These are phyloP conservation scores for Fusarium gaditjirri DNA, from an alignment of 2,329 filamentous ascomycete genomes.

Conservation along the genomic window DNA sequence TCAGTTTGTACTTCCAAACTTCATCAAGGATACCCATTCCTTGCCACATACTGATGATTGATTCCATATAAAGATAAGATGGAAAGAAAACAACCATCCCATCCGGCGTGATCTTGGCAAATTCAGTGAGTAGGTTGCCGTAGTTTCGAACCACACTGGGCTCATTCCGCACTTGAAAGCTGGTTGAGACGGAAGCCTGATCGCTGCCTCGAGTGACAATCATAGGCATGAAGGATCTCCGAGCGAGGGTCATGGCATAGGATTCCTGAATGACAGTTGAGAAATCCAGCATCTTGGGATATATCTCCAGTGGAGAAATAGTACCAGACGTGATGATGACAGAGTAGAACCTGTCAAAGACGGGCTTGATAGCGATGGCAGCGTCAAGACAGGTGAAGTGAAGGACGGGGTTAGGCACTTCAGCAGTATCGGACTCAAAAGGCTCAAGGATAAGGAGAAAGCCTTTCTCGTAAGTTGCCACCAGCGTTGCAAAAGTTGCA, in stretches of 20 bases:
- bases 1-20: conserved; percentile 99
- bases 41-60: conserved; percentile 99
- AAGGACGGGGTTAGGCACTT: conserved; percentile 94
- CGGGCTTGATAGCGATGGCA: conserved; percentile 96
- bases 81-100: conserved; percentile 99
- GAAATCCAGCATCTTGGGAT: conserved; percentile 98
- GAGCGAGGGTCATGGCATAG: conserved; percentile 94
- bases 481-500: conserved; percentile 94
- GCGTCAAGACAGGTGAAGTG: conserved; percentile 98
- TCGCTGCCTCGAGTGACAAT: conserved; percentile 96
- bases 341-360: conserved; percentile 96
- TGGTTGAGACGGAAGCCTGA: conserved; percentile 90
- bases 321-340: conserved; percentile 99
- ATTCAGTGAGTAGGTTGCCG: conserved; percentile 91
- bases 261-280: conserved; percentile 94
- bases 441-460: conserved; percentile 97
- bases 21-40: conserved; percentile 97
- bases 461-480: conserved; percentile 96
- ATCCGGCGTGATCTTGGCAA: conserved; percentile 94
- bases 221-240: conserved; percentile 96
- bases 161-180: conserved; percentile 95
- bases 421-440: conserved; percentile 93
- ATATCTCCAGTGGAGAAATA: conserved; percentile 97
- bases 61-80: conserved; percentile 99
- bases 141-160: conserved; percentile 98